Evolutionary conservation across 2,329 filamentous ascomycete species (phyloP).

Genomic region (Aureobasidium sp.): DNA sequence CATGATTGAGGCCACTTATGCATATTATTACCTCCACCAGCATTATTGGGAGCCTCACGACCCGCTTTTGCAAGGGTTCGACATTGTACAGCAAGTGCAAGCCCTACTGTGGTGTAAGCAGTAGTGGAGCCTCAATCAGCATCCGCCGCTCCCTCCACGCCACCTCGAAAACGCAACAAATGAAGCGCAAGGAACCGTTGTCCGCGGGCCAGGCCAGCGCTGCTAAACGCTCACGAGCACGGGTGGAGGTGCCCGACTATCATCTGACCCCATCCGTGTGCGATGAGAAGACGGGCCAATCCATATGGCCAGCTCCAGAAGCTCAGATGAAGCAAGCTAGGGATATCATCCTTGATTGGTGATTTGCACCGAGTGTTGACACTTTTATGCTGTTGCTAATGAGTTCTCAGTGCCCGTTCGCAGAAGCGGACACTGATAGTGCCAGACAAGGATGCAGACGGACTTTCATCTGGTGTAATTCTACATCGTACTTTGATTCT

Average conservation of each 20-base stretch:
- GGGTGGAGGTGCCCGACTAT: conserved; percentile 36
- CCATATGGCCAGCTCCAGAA: conserved; percentile 56
- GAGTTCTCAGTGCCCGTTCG: conserved; percentile 41
- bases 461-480: conserved; percentile 58
- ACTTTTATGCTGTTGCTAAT: neutral
- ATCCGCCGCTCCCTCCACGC: neutral
- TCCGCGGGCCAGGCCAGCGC: conserved; percentile 18
- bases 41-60: neutral
- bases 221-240: conserved; percentile 24
- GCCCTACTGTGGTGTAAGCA: neutral
- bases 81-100: neutral
- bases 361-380: neutral
- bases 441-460: conserved; percentile 64
- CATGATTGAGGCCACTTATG: neutral
- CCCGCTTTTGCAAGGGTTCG: neutral
- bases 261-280: conserved; percentile 37
- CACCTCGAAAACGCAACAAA: conserved; percentile 2
- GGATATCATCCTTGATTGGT: conserved; percentile 54
- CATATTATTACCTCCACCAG: neutral
- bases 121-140: neutral
- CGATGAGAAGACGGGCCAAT: conserved; percentile 38
- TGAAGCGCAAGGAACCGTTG: conserved; percentile 25
- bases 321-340: conserved; percentile 50
- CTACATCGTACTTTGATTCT: conserved; percentile 52
- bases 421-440: conserved; percentile 52